Evolutionary conservation across 129 eudicot species (phyloP), one percentile per base, ranked within the genome.

Genomic region (Artemisia annua): DNA sequence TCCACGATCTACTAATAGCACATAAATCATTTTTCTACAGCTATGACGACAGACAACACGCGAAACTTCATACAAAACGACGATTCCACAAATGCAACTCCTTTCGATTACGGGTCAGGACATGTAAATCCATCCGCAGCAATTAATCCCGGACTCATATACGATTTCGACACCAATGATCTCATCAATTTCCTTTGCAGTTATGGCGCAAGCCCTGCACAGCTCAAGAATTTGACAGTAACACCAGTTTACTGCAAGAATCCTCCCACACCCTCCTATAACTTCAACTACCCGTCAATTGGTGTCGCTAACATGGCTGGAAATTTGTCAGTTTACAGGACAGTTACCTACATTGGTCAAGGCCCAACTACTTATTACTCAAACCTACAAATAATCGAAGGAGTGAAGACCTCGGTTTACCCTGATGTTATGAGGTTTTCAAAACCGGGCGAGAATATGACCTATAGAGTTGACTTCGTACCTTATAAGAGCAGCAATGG

Each of bases 31-130:
- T 48, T 69, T 17, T 69, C n/a, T 80, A 50, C 87, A 83, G 90
- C 92, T 12, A 84, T 83, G 26, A 53, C 48, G 16, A 62, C 75
- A 24, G 92, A 89, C 64, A 89, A 89, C 85, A 72, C 83, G 9
- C 48, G 11, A 52, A 80, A 69, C 51, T 20, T 78, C 63, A 89
- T 89, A 7, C 76, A 22, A 70, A 82, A 79, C 26, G 80, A 80
- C 58, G 80, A 76, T 69, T 73, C 80, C 4, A 77, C 80, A 51
- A 30, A 20, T 6, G 72, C 96, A 64, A 82, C 86, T 1, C 88
- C 92, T 78, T 84, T 84, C 11, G 86, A 87, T 39, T 87, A 82
- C 24, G 92, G 96, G 49, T 89, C 96, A 4, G 88, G 96, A 52
- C 92, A 84, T 30, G 74, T 86, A 74, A 84, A 89, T 76, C 92